A percentile compares a stretch with the other conserved stretches of the same genome.
Conservation (phyloP, 2,329 filamentous ascomycete species). For the Fusarium sororula region DNA sequence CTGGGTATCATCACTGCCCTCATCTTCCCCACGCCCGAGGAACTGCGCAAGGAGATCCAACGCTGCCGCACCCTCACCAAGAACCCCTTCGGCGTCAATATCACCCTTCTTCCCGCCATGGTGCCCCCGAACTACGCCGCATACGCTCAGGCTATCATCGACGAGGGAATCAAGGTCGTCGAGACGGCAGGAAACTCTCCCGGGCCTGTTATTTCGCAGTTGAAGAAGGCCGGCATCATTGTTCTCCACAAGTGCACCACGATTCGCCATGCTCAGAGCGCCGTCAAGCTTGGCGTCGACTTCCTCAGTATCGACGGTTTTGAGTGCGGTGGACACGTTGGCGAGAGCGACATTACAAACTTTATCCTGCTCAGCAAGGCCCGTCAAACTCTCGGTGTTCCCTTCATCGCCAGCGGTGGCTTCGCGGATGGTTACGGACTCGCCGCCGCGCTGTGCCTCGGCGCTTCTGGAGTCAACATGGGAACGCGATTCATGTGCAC, state of each 20-base stretch:
- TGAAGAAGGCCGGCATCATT: constrained; percentile 81
- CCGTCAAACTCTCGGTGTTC: constrained; percentile 82
- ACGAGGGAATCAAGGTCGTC: constrained; percentile 90
- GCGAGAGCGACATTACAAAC: constrained; percentile 88
- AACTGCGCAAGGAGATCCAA: constrained; percentile 91
- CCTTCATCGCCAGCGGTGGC: constrained; percentile 95
- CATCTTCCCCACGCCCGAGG: constrained; percentile 91
- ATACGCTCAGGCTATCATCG: constrained; percentile 91
- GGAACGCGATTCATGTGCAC: constrained; percentile 98
- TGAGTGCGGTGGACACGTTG: constrained; percentile 92
- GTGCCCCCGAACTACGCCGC: constrained; percentile 91
- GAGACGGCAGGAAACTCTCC: constrained; percentile 92
- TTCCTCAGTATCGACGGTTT: constrained; percentile 98
- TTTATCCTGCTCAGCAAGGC: constrained; percentile 88
- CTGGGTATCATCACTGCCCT: constrained; percentile 86
- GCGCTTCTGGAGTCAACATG: constrained; percentile 97
- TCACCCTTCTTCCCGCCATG: constrained; percentile 90
- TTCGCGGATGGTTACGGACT: constrained; percentile 95
- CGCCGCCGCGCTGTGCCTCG: constrained; percentile 87
- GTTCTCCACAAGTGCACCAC: constrained; percentile 98
- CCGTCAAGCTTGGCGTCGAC: constrained; percentile 93
- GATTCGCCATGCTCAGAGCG: constrained; percentile 90
- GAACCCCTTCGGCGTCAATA: constrained; percentile 89
- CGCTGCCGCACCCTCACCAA: constrained; percentile 82
- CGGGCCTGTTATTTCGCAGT: constrained; percentile 86